Evolutionary conservation across 2,329 filamentous ascomycete genomes (phyloP), one percentile per base, ranked within the genome.

Genomic region (Xylariaceae sp.): DNA sequence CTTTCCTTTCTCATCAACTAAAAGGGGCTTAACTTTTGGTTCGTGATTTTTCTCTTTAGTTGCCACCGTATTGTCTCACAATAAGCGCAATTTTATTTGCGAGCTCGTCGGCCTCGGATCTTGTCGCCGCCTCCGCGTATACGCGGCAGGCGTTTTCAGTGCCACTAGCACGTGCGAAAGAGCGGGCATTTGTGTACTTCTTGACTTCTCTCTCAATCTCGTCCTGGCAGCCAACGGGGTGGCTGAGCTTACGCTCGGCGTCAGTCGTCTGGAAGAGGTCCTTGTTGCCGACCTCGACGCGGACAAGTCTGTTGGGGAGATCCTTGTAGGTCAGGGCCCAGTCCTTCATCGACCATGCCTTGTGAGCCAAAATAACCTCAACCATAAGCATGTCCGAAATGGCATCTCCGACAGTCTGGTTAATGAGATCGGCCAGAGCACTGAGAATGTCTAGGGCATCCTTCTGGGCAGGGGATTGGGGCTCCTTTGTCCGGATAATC

Each of bases 121-220:
- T 86, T 51, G 90, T 94, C 44, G 89, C 90, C 3, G 94, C 94
- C 77, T 99, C 94, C 6, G 93, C 93, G 72, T 99, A 99, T 17
- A 99, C 92, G 63, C 94, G 85, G 68, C 96, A 92, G 2, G 92
- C 93, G 74, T 99, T 95, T 75, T 99, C 94, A 0, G 94, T 99
- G 35, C 94, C 94, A 65, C 89, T 94, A 44, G 94, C 92, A 68
- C 94, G 87, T 6, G 92, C 94, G 74, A 99, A 99, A 53, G 89
- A 88, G 65, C 94, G 85, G 2, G 90, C 94, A 68, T 89, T 89
- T 70, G 89, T 90, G 76, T 96, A 97, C 75, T 96, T 96, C 71
- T 87, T 88, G 62, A 97, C 92, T 61, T 89, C 81, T 62, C 86
- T 84, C 75, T 97, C 92, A 67, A 99, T 97, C 73, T 91, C 86